Conservation (phyloP, 176 grass and related monocot genomes). For the Otatea glauca region DNA sequence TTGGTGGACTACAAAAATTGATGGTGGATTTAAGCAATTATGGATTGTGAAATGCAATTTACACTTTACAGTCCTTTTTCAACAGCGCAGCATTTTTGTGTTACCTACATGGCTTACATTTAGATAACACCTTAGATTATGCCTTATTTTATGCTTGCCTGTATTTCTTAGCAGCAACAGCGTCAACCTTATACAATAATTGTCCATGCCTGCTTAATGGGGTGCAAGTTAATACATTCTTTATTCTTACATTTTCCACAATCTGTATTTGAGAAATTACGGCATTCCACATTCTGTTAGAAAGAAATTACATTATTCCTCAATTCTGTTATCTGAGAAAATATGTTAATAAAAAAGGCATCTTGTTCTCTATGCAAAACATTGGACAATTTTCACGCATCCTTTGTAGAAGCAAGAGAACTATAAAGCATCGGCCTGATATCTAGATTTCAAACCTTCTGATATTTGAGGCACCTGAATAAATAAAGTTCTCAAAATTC, state of each 20-base stretch:
- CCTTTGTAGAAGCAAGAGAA: conserved; percentile 4
- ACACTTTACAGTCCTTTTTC: background rate
- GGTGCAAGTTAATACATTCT: background rate
- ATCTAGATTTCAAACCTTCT: background rate
- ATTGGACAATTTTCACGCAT: background rate
- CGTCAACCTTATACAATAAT: background rate
- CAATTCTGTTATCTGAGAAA: background rate
- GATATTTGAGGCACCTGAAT: background rate
- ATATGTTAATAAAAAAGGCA: background rate
- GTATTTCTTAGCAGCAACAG: background rate
- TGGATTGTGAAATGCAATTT: background rate
- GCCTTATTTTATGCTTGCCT: background rate
- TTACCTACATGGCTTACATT: background rate
- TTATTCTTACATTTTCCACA: background rate
- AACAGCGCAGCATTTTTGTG: background rate
- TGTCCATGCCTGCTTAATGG: background rate
- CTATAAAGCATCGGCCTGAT: background rate
- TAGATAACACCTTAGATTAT: background rate
- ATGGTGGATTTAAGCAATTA: background rate
- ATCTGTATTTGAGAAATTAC: background rate
- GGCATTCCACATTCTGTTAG: background rate
- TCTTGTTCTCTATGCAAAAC: background rate
- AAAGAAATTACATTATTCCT: background rate
- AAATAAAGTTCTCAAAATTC: background rate
- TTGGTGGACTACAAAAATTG: background rate